These are phyloP conservation scores for Trichoderma erinaceum DNA, from an alignment of 495 filamentous ascomycete genomes.

Conservation along the genomic window DNA sequence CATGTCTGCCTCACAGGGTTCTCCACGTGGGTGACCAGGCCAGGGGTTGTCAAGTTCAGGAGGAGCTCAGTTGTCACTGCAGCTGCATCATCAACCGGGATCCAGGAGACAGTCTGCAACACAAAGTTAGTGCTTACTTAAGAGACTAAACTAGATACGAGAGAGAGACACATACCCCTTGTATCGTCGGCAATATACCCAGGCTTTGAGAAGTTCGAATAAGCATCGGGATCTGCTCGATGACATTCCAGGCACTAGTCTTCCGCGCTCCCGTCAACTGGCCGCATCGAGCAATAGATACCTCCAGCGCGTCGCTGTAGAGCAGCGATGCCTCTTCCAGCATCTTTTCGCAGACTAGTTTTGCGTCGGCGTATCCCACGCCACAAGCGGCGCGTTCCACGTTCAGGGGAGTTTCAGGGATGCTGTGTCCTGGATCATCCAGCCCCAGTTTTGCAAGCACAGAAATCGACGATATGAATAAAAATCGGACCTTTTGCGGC, in stretches of 20 bases:
- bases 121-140: conserved; percentile 2
- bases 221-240: conserved; percentile 12
- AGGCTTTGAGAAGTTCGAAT: neutral
- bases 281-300: neutral
- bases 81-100: conserved; percentile 10
- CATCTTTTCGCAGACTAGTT: conserved; percentile 10
- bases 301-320: neutral
- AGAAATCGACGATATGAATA: conserved; percentile 26
- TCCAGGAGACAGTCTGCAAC: conserved; percentile 7
- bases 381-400: conserved; percentile 31
- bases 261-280: neutral
- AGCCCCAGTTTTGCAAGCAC: conserved; percentile 23
- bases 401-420: conserved; percentile 43
- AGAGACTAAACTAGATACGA: neutral
- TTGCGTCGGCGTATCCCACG: conserved; percentile 7
- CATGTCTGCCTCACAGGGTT: conserved; percentile 9
- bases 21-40: neutral
- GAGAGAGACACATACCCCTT: neutral
- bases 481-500: conserved; percentile 16
- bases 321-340: neutral
- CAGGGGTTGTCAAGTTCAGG: neutral
- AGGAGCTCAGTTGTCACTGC: neutral
- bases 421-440: conserved; percentile 14
- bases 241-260: conserved; percentile 6
- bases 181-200: neutral